A percentile compares a stretch with the other conserved stretches of the same genome.
These are phyloP conservation scores for Colletotrichum limetticola DNA, from an alignment of 2,329 filamentous ascomycete genomes.

Conservation along the genomic window DNA sequence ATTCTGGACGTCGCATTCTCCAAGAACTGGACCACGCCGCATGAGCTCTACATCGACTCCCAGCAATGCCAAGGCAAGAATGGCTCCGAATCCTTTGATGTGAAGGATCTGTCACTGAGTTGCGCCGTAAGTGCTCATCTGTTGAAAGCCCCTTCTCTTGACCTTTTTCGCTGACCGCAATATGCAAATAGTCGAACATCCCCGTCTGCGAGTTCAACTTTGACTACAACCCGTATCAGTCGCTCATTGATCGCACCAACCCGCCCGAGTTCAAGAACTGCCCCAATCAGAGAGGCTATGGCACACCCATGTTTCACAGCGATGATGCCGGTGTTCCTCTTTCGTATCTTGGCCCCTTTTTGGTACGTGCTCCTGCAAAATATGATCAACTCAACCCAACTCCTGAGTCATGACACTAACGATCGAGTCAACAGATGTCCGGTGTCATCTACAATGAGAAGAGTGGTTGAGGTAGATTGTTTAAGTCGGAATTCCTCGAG, in stretches of 20 bases:
- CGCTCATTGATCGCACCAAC: background rate
- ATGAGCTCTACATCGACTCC: conserved; percentile 13
- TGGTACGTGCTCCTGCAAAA: background rate
- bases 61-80: conserved; percentile 9
- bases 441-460: background rate
- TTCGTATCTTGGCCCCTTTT: conserved; percentile 14
- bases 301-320: background rate
- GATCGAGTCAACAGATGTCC: background rate
- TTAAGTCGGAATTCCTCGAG: background rate
- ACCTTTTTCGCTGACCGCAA: background rate
- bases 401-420: background rate
- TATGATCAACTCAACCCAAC: background rate
- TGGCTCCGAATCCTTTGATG: background rate
- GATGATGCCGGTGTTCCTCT: background rate
- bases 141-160: accelerated
- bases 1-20: conserved; percentile 1
- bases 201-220: conserved; percentile 27
- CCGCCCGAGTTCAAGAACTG: conserved; percentile 14
- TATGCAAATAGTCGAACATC: background rate
- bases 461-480: background rate
- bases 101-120: background rate
- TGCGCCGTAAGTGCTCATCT: background rate
- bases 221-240: conserved; percentile 15
- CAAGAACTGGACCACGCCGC: conserved; percentile 24
- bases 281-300: conserved; percentile 7